phyloP scores from a whole-genome alignment of 1,139 yeast species.

The Debaryomyces sp. region DNA sequence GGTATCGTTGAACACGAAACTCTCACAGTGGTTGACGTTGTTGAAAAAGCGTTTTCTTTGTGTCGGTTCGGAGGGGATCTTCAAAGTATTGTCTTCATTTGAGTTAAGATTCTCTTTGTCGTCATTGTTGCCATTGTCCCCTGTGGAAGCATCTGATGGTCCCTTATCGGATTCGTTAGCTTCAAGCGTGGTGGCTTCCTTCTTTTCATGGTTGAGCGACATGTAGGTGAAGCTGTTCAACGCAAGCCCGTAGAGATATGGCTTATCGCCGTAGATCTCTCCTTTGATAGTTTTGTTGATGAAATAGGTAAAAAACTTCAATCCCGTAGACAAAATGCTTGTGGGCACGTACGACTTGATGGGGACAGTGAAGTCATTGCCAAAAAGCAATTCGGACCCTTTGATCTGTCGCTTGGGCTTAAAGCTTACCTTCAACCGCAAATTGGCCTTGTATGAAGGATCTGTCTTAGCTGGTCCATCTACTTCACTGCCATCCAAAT shows the following conservation, averaged over 20 bases:
- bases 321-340: slow-evolving; percentile 42
- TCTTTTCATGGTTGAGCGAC: slow-evolving; percentile 5
- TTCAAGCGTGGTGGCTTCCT: background rate
- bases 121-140: slow-evolving; percentile 10
- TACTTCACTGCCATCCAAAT: slow-evolving; percentile 28
- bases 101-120: slow-evolving; percentile 25
- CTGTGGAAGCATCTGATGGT: background rate
- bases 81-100: slow-evolving; percentile 23
- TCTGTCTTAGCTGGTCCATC: slow-evolving; percentile 11
- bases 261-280: slow-evolving; percentile 60
- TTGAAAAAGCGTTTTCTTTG: slow-evolving; percentile 40
- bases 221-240: slow-evolving; percentile 56
- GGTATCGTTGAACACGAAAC: slow-evolving; percentile 31
- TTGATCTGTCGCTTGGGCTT: slow-evolving; percentile 43
- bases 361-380: slow-evolving; percentile 68
- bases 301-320: slow-evolving; percentile 59
- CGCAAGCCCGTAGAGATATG: slow-evolving; percentile 66
- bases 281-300: slow-evolving; percentile 68
- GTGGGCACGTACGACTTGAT: slow-evolving; percentile 63
- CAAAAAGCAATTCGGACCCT: slow-evolving; percentile 61
- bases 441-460: slow-evolving; percentile 25
- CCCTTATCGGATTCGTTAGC: background rate
- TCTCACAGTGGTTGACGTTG: slow-evolving; percentile 29
- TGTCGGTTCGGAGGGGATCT: slow-evolving; percentile 32
- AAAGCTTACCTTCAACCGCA: slow-evolving; percentile 39